These are phyloP conservation scores for Crucihimalaya himalaica DNA, from an alignment of 345 rosid genomes.

Conservation along the genomic window DNA sequence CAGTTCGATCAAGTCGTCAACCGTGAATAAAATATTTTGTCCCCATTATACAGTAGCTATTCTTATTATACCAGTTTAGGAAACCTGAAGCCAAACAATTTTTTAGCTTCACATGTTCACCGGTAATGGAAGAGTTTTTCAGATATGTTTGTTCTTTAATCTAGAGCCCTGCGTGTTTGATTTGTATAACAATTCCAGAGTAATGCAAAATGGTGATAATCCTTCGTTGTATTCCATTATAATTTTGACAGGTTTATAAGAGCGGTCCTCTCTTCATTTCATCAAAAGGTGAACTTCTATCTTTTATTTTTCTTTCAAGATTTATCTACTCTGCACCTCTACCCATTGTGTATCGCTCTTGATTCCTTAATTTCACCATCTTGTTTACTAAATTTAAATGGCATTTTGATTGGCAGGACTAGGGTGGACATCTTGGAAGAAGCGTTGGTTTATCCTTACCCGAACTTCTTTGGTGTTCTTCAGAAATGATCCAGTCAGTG, in stretches of 20 bases:
- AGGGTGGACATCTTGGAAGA: constrained; percentile 99
- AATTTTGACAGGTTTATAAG: constrained; percentile 76
- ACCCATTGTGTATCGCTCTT: constrained; percentile 10
- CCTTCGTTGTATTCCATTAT: constrained; percentile 6
- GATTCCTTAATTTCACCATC: background rate
- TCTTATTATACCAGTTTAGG: background rate
- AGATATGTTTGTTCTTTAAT: background rate
- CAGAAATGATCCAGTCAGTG: constrained; percentile 93
- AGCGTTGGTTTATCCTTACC: constrained; percentile 96
- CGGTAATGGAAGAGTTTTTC: constrained; percentile 6
- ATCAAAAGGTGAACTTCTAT: constrained; percentile 68
- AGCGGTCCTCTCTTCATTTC: constrained; percentile 97
- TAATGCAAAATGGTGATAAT: background rate
- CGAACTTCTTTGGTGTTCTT: constrained; percentile 95
- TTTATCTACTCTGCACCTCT: background rate
- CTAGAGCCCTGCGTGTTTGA: background rate
- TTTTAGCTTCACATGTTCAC: background rate
- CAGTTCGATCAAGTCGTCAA: background rate
- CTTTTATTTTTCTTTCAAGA: background rate
- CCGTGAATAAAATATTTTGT: background rate
- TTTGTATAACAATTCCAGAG: background rate
- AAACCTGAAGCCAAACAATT: background rate
- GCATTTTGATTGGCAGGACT: constrained; percentile 60
- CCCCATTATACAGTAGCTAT: background rate
- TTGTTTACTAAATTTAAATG: background rate